These are phyloP conservation scores for Schizothecium vesticola DNA, from an alignment of 495 filamentous ascomycete species.

Conservation along the genomic window DNA sequence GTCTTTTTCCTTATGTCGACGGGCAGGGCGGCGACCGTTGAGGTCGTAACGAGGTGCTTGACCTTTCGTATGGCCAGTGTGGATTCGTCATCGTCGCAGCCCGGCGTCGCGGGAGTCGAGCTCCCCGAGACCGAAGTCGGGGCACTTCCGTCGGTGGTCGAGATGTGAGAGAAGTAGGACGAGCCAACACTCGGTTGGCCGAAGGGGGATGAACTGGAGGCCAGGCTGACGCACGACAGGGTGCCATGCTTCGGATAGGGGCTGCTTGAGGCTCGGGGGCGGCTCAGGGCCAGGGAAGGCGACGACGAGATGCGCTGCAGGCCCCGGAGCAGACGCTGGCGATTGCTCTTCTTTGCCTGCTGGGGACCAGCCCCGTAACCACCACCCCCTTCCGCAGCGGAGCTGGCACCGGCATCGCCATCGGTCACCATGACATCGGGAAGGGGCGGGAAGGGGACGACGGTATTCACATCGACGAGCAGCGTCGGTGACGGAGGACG, in stretches of 20 bases:
- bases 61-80: constrained; percentile 33
- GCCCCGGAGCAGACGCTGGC: constrained; percentile 67
- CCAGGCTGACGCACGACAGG: constrained; percentile 81
- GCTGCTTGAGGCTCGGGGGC: constrained; percentile 60
- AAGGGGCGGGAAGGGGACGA: not conserved
- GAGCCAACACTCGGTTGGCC: constrained; percentile 46
- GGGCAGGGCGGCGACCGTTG: constrained; percentile 57
- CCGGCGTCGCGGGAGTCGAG: constrained; percentile 37
- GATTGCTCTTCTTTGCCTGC: constrained; percentile 62
- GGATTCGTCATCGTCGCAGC: constrained; percentile 31
- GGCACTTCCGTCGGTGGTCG: constrained; percentile 57
- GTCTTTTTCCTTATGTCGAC: constrained; percentile 51
- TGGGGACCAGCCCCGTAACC: constrained; percentile 30
- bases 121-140: constrained; percentile 55
- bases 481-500: constrained; percentile 2
- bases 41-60: constrained; percentile 23
- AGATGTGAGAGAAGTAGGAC: constrained; percentile 49
- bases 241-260: constrained; percentile 51
- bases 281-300: constrained; percentile 61
- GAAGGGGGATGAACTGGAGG: constrained; percentile 53
- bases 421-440: constrained; percentile 5
- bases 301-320: constrained; percentile 88
- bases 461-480: not conserved
- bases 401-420: not conserved
- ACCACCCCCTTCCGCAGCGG: not conserved